phyloP scores from a whole-genome alignment of 805 yeast genomes.

The Tetrapisispora arboricola region DNA sequence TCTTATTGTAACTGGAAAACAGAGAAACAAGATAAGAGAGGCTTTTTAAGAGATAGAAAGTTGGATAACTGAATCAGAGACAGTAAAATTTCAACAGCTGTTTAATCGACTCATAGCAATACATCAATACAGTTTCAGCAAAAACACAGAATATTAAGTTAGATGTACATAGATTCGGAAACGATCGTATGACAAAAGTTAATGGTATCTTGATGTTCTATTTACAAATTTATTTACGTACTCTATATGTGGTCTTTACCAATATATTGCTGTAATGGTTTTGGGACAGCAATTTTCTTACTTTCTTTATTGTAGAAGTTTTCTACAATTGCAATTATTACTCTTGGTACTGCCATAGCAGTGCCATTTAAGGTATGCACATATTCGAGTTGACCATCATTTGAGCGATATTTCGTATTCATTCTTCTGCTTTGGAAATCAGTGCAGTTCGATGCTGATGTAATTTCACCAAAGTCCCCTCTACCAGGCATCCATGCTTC shows the following conservation, averaged over 20 bases:
- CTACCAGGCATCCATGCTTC: constrained; percentile 99
- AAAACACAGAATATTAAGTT: not conserved
- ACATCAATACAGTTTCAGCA: too few relatives aligned
- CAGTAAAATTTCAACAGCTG: too few relatives aligned
- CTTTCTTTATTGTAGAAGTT: constrained; percentile 58
- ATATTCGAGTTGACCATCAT: constrained; percentile 31
- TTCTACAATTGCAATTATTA: constrained; percentile 82
- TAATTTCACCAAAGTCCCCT: constrained; percentile 83
- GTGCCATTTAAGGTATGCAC: constrained; percentile 91
- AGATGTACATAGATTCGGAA: not conserved
- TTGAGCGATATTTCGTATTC: constrained; percentile 46
- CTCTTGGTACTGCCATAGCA: constrained; percentile 89
- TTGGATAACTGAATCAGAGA: too few relatives aligned
- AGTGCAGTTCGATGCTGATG: constrained; percentile 84
- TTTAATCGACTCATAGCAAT: too few relatives aligned
- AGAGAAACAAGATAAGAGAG: not conserved
- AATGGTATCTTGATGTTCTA: not conserved
- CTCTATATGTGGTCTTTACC: constrained; percentile 36
- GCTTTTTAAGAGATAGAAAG: not conserved
- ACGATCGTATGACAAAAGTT: too few relatives aligned
- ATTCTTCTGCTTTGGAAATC: constrained; percentile 85
- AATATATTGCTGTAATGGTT: constrained; percentile 61
- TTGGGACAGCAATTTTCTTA: constrained; percentile 51
- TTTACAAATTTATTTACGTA: constrained; percentile 1
- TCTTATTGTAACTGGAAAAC: not conserved